These are phyloP conservation scores for Holtermanniella nyarrowii DNA, from an alignment of 768 basidiomycete genomes.

Conservation along the genomic window DNA sequence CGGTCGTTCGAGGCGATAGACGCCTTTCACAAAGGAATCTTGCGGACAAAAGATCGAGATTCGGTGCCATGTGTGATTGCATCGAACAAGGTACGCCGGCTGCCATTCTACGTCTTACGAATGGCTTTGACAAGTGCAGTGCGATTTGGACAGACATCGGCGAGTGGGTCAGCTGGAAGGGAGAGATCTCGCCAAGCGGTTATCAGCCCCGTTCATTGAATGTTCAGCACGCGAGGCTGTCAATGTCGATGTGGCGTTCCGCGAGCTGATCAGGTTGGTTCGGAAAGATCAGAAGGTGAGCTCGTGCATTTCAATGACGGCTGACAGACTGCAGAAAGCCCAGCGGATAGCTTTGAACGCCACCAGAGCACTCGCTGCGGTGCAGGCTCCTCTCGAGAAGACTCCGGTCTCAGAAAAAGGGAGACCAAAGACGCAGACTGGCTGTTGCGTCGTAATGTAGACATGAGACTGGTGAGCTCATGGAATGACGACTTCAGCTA, in stretches of 20 bases:
- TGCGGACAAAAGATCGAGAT: slow-evolving; percentile 44
- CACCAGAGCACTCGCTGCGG: neutral
- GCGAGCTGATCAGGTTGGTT: slow-evolving; percentile 43
- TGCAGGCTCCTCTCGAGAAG: neutral
- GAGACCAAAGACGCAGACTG: neutral
- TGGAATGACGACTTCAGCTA: no score
- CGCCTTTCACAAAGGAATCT: slow-evolving; percentile 45
- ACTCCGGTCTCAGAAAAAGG: neutral
- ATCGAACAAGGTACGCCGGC: slow-evolving; percentile 42
- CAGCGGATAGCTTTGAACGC: slow-evolving; percentile 1
- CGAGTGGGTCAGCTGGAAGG: slow-evolving; percentile 34
- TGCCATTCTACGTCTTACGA: neutral
- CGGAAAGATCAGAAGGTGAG: slow-evolving; percentile 43
- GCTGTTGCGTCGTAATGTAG: neutral
- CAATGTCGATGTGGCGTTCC: slow-evolving; percentile 46
- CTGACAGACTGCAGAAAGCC: neutral
- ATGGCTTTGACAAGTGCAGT: slow-evolving; percentile 8
- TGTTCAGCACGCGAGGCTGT: slow-evolving; percentile 45
- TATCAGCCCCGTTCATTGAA: slow-evolving; percentile 44
- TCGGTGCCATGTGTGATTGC: slow-evolving; percentile 46
- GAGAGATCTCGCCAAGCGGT: slow-evolving; percentile 32
- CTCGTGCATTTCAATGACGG: neutral
- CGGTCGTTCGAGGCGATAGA: slow-evolving; percentile 46
- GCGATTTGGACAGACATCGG: slow-evolving; percentile 22
- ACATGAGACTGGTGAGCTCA: no score